Evolutionary conservation across 805 yeast genomes (phyloP).

Genomic region (Candida taoyuanica): DNA sequence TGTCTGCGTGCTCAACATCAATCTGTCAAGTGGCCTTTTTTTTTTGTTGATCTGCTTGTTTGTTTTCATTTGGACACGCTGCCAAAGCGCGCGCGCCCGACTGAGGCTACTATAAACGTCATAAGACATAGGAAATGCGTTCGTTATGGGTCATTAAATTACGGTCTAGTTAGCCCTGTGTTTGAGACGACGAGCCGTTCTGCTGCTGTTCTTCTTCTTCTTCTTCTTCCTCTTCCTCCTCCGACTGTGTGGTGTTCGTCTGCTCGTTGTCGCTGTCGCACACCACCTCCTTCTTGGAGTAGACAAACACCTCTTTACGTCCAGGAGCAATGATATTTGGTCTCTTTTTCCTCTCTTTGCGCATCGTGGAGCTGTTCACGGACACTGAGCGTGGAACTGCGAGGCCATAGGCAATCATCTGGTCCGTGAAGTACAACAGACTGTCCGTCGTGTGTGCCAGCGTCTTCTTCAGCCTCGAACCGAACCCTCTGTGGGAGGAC

Average conservation of each 20-base stretch:
- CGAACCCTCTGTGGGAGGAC: neutral
- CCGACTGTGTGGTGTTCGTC: conserved; percentile 3
- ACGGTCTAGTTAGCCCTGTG: too few relatives aligned
- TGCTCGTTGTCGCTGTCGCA: conserved; percentile 32
- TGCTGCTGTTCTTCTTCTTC: neutral
- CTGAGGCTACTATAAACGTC: too few relatives aligned
- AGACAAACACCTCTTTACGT: conserved; percentile 37
- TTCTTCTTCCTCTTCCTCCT: neutral
- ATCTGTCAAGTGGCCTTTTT: too few relatives aligned
- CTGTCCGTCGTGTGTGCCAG: conserved; percentile 32
- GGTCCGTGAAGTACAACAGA: conserved; percentile 45
- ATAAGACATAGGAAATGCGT: too few relatives aligned
- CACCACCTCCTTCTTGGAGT: conserved; percentile 38
- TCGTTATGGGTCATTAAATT: too few relatives aligned
- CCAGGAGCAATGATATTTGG: conserved; percentile 25
- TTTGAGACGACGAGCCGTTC: too few relatives aligned
- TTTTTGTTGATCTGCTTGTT: too few relatives aligned
- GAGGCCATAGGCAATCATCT: conserved; percentile 51
- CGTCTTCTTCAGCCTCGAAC: conserved; percentile 20
- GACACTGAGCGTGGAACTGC: conserved; percentile 49
- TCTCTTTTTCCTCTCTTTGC: conserved; percentile 17
- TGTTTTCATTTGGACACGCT: neutral
- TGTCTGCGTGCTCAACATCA: too few relatives aligned
- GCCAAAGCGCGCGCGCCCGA: too few relatives aligned
- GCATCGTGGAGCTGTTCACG: conserved; percentile 23